Evolutionary conservation across 306 rosid genomes (phyloP), one percentile per base, ranked within the genome.

Genomic region (Adenanthera pavonina): DNA sequence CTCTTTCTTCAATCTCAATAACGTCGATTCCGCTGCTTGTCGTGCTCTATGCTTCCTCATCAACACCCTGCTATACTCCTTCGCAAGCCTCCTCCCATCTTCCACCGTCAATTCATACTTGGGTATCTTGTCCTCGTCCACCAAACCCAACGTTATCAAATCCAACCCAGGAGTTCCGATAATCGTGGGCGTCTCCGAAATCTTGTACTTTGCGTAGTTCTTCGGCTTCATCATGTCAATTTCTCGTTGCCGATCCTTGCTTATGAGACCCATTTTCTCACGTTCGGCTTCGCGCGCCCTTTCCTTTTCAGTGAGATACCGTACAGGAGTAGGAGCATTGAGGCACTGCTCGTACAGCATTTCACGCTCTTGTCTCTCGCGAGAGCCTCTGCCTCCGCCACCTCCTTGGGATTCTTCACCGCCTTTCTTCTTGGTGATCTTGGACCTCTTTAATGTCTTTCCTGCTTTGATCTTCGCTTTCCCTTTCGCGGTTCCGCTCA

Each of bases 31-130:
- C 3, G 94, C 93, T 0, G 99, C 94, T 77, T 90, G 98, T 73
- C 97, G 86, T 3, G 89, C 94, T 3, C 99, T 89, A 76, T 90
- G 92, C 72, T 80, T 87, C 90, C 90, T 88, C 99, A 93, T 92
- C 84, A 95, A 57, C 35, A 92, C 86, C 86, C 94, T 89, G 65
- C 99, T 95, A 82, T 95, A 92, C 69, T 95, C 99, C 92, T 95
- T 93, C 0, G 99, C 99, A 68, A 95, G 88, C 76, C 74, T 87
- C 85, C 78, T 72, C 59, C 99, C 98, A 84, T 93, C 98, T 78
- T 95, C 99, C 11, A 80, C 91, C 0, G 85, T 94, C 66, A 94
- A 83, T 47, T 90, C 92, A 72, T 94, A 94, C 70, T 85, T 89
- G 0, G 97, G 98, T 20, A 92, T 34, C 85, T 89, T 86, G 30